These are phyloP conservation scores for Lactuca sativa DNA, from an alignment of 129 eudicot genomes.

Conservation along the genomic window DNA sequence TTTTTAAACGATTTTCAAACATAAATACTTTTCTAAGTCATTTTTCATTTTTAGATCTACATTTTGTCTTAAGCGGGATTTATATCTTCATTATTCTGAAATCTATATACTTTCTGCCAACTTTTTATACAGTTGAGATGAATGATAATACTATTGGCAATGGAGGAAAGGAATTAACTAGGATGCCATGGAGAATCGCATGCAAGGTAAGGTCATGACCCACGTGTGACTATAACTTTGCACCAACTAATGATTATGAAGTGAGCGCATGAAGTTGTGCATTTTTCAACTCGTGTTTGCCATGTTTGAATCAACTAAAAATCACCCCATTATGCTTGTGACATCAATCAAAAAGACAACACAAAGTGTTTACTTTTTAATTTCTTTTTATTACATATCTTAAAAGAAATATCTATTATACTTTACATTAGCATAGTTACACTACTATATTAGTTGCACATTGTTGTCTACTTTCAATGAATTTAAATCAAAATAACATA, in stretches of 20 bases:
- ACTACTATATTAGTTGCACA: too few relatives aligned
- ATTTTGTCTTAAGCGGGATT: too few relatives aligned
- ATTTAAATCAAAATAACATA: too few relatives aligned
- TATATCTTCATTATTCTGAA: too few relatives aligned
- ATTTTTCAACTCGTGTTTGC: constrained; percentile 35
- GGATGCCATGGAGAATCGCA: background rate
- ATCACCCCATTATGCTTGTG: constrained; percentile 10
- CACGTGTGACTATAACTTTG: constrained; percentile 19
- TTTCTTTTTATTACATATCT: background rate
- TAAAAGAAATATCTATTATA: background rate
- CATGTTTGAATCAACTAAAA: constrained; percentile 33
- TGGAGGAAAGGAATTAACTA: background rate
- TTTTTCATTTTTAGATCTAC: too few relatives aligned
- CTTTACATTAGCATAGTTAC: background rate
- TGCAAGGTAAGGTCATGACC: constrained; percentile 15
- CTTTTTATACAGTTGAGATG: too few relatives aligned
- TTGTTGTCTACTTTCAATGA: too few relatives aligned
- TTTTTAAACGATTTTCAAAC: too few relatives aligned
- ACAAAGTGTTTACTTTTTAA: background rate
- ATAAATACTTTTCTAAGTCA: too few relatives aligned
- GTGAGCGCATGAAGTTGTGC: constrained; percentile 27
- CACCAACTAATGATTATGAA: constrained; percentile 9
- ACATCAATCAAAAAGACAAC: constrained; percentile 1
- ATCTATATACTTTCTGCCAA: too few relatives aligned
- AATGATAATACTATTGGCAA: background rate